phyloP scores from a whole-genome alignment of 768 basidiomycete genomes.

The Russula emetica region DNA sequence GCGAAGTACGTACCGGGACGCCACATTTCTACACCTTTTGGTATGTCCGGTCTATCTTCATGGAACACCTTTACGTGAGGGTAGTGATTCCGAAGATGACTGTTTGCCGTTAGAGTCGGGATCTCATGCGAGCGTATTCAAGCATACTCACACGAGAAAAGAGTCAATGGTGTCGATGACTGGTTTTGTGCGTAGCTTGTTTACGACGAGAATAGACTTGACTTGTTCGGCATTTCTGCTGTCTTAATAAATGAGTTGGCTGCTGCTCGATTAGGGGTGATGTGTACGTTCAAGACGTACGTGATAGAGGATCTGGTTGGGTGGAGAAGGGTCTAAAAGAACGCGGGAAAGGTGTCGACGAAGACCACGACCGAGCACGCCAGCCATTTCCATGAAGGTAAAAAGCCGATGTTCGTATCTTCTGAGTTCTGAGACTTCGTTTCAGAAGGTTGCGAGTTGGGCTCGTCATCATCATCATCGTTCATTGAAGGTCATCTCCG shows the following conservation, averaged over 20 bases:
- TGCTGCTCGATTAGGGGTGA: constrained; percentile 9
- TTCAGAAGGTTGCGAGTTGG: constrained; percentile 5
- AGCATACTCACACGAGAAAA: constrained; percentile 54
- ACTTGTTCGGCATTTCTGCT: constrained; percentile 37
- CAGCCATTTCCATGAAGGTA: background rate
- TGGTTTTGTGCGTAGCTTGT: constrained; percentile 73
- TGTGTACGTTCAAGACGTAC: constrained; percentile 11
- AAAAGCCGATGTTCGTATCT: background rate
- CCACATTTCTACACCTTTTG: constrained; percentile 50
- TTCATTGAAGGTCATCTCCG: background rate
- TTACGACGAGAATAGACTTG: constrained; percentile 68
- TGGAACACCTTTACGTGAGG: constrained; percentile 34
- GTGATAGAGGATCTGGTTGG: background rate
- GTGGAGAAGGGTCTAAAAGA: constrained; percentile 11
- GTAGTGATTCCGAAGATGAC: constrained; percentile 34
- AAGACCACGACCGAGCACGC: background rate
- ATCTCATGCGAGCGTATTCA: background rate
- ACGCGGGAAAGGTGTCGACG: background rate
- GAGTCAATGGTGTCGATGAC: constrained; percentile 74
- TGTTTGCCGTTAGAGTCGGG: constrained; percentile 17
- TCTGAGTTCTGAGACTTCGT: constrained; percentile 3
- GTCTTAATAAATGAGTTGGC: constrained; percentile 24
- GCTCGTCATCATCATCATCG: background rate
- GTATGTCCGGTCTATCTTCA: constrained; percentile 46
- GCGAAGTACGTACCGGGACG: constrained; percentile 44